Percentiles rank a stretch among this genome's conserved stretches.
Conservation (phyloP, 129 eudicot species). For the Rutidosis leptorrhynchoides region DNA sequence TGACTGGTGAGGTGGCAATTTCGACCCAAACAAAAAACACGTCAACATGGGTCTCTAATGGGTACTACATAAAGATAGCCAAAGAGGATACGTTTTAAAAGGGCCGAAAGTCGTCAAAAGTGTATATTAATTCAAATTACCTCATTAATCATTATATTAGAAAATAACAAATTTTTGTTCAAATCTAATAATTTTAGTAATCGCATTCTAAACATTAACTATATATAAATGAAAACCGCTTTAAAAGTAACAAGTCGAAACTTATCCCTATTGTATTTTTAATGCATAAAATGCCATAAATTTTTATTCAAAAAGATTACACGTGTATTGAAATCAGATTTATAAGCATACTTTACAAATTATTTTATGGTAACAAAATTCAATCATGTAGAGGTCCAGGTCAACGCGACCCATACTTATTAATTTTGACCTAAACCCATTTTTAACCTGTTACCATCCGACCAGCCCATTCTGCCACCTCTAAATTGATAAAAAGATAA, state of each 20-base stretch:
- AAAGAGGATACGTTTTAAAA: too few relatives aligned
- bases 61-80: too few relatives aligned
- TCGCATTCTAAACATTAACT: too few relatives aligned
- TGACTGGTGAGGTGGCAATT: background rate
- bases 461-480: background rate
- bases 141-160: background rate
- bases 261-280: background rate
- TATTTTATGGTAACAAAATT: too few relatives aligned
- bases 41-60: background rate
- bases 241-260: background rate
- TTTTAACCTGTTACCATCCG: background rate
- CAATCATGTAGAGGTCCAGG: background rate
- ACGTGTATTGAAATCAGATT: background rate
- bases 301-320: background rate
- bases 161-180: background rate
- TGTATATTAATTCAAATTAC: background rate
- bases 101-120: too few relatives aligned
- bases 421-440: background rate
- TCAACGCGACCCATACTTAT: background rate
- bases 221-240: too few relatives aligned
- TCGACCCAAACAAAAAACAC: background rate
- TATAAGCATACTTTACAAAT: too few relatives aligned
- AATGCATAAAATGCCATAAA: background rate
- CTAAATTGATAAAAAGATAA: background rate
- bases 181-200: background rate